These are phyloP conservation scores for Botrytis sinoallii DNA, from an alignment of 2,329 filamentous ascomycete species.

Conservation along the genomic window DNA sequence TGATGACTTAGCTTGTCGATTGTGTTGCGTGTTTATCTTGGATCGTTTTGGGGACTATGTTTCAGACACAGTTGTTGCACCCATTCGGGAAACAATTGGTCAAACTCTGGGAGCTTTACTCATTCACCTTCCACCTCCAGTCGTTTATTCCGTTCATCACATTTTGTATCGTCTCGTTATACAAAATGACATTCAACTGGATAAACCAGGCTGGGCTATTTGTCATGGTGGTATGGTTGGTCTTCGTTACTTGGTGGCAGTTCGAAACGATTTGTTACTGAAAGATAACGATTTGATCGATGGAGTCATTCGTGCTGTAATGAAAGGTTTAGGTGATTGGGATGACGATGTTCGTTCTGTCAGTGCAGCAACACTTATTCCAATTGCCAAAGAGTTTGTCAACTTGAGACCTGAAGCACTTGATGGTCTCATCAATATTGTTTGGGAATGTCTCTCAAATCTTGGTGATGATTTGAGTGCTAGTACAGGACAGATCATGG, in stretches of 20 bases:
- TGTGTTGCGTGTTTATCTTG: slow-evolving; percentile 95
- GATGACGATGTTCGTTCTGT: slow-evolving; percentile 97
- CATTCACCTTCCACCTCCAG: slow-evolving; percentile 74
- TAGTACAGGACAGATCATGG: slow-evolving; percentile 98
- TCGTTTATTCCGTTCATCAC: slow-evolving; percentile 80
- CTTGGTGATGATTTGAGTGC: slow-evolving; percentile 96
- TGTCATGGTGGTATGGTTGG: slow-evolving; percentile 99
- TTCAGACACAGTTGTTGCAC: slow-evolving; percentile 93
- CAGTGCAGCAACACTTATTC: slow-evolving; percentile 94
- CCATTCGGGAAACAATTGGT: slow-evolving; percentile 91
- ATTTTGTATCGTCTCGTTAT: slow-evolving; percentile 88
- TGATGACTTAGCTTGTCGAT: slow-evolving; percentile 88
- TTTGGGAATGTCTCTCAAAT: slow-evolving; percentile 96
- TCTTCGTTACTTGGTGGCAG: slow-evolving; percentile 88
- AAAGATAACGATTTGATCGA: slow-evolving; percentile 84
- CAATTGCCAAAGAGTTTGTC: slow-evolving; percentile 94
- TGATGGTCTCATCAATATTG: slow-evolving; percentile 82
- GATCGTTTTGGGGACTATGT: slow-evolving; percentile 98
- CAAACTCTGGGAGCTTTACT: slow-evolving; percentile 89
- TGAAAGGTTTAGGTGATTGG: slow-evolving; percentile 85
- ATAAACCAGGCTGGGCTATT: slow-evolving; percentile 82
- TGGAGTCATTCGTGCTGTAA: slow-evolving; percentile 85
- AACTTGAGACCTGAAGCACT: slow-evolving; percentile 75
- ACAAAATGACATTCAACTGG: slow-evolving; percentile 75
- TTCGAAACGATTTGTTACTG: slow-evolving; percentile 86